Base-by-base conservation (phyloP, 345 rosid species). In the Rhodomyrtus tomentosa region DNA sequence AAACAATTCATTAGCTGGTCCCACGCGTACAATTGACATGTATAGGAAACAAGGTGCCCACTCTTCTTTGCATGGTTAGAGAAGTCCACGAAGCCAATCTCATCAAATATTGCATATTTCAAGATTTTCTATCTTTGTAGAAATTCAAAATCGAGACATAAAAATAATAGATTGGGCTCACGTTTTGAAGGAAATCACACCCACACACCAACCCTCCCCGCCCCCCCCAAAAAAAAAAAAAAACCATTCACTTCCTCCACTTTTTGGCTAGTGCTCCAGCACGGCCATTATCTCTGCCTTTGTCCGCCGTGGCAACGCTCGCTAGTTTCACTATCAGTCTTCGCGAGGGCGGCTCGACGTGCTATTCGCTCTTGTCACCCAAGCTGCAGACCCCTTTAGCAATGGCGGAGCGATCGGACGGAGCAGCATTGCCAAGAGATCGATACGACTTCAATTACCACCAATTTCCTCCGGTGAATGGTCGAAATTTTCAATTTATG, bases 361-460 rank as follows among this genome's bases (percentile, higher is more conserved):
- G 0, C 6, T 38, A 20, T 22, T 62, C 4, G 42, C 22, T 62
- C 42, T 29, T 1, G 7, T 5, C 21, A 8, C 21, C 21, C 21
- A 1, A 14, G 11, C 9, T 59, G 22, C 22, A 15, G 29, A 15
- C 20, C 21, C 5, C 4, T 29, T 14, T 59, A 15, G 21, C 11
- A 59, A 0, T 0, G 5, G 2, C 1, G 0, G 5, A 62, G 13
- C 0, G 5, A 5, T 7, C 1, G 21, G 0, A 32, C 1, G 21
- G 0, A 32, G 38, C 15, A 38, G 38, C 72, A 27, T 59, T 59
- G 15, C 9, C 8, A 14, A 27, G 22, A 62, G 5, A 32, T 4
- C 10, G 0, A 0, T 24, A 38, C 5, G 0, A 18, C 22, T 62
- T 62, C 10, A 32, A 62, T 16, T 16, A 18, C 24, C 24, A 32